Evolutionary conservation across 2,329 filamentous ascomycete genomes (phyloP), one percentile per base, ranked within the genome.

Genomic region (Diaporthe humulicola): DNA sequence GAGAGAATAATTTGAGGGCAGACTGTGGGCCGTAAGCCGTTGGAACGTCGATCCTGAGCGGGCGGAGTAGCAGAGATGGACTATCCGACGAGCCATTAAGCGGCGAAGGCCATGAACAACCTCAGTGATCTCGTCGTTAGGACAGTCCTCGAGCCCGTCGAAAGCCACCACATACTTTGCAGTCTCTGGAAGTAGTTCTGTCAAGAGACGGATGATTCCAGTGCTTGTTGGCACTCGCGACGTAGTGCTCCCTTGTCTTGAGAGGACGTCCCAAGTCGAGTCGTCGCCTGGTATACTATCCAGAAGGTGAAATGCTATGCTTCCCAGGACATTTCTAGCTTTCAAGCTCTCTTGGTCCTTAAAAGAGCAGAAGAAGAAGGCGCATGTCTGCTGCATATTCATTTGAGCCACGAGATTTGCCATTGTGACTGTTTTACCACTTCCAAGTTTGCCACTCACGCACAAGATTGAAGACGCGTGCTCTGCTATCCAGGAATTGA

Each of bases 351-450:
- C 64, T 14, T 17, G 52, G 2, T 73, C 64, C n/a, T 69, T 69
- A 54, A 70, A 70, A 4, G 61, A 48, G 42, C 64, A 73, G 30
- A 73, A 73, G n/a, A 73, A 69, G n/a, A 69, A 73, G 19, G 52
- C 71, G 48, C 52, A 70, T 25, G 71, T n/a, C 7, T 40, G 42
- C 28, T 50, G 28, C 25, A 64, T 38, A 38, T 54, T 60, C 10
- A 58, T 73, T 3, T 73, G 38, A 17, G 61, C 42, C 28, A 58
- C 71, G 17, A 73, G 10, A 4, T 70, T 73, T 40, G 71, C 71
- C 71, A 73, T 45, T 3, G 33, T 42, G 12, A 73, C 71, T 1
- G 71, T 73, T 30, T 73, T 73, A 3, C 71, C 71, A 33, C 71
- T 73, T 30, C 71, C 71, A 30, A 73, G 40, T 60, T 69, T 69